Conservation (phyloP, 306 rosid genomes). For the Gastrolobium villosum region DNA sequence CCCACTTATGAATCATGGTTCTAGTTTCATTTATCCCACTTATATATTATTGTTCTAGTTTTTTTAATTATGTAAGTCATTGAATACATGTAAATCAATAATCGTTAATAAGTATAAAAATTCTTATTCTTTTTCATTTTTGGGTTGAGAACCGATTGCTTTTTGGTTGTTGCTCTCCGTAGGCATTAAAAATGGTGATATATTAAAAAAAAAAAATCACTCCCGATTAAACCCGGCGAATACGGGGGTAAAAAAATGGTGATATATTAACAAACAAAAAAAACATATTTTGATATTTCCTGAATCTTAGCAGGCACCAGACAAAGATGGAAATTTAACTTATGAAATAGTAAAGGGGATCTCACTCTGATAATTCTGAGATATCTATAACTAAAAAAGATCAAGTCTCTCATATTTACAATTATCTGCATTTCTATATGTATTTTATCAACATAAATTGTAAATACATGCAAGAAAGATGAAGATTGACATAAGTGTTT, state of each 20-base stretch:
- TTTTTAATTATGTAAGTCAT: too few species aligned
- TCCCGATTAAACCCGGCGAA: too few species aligned
- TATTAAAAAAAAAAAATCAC: too few species aligned
- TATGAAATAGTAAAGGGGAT: constrained; percentile 13
- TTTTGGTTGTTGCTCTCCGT: constrained; percentile 3
- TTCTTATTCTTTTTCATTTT: not conserved
- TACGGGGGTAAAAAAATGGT: too few species aligned
- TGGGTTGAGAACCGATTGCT: not conserved
- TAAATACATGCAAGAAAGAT: constrained; percentile 48
- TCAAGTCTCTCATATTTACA: constrained; percentile 48
- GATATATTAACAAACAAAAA: not conserved
- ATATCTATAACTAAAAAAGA: constrained; percentile 5
- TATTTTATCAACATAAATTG: constrained; percentile 41
- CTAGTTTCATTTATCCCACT: too few species aligned
- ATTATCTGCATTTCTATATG: constrained; percentile 43
- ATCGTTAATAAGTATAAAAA: too few species aligned
- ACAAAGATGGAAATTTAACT: not conserved
- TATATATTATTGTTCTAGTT: too few species aligned
- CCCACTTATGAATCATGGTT: too few species aligned
- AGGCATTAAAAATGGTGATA: not conserved
- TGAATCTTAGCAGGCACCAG: not conserved
- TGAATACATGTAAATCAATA: too few species aligned
- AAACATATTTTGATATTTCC: not conserved
- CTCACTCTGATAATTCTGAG: constrained; percentile 21
- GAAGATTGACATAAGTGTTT: constrained; percentile 27